Base-by-base conservation (phyloP, 495 filamentous ascomycete species). In the Bacidia gigantensis region DNA sequence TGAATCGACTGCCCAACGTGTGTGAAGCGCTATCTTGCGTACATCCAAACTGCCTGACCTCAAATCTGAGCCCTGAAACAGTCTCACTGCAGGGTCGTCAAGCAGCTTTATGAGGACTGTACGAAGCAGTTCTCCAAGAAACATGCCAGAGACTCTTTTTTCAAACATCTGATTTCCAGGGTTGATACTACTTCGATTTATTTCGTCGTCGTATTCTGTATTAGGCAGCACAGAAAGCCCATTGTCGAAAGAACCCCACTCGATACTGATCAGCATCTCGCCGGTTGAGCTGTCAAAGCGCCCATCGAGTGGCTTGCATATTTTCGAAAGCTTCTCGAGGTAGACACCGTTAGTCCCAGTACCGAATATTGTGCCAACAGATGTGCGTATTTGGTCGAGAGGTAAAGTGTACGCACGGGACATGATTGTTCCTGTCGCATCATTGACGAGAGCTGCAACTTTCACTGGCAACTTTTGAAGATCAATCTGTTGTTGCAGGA, bases 301-400 rank as follows among this genome's bases (percentile, higher is more conserved):
- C 35, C 78, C 75, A 25, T 69, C 64, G 39, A 79, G 63, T 26
- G 82, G 72, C 63, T 87, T 89, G 53, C 75, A 83, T 56, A 87
- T 72, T 25, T 81, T 80, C 46, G 67, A 59, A 11, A 86, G 62
- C 62, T 85, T 84, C 68, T 89, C 84, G 17, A 96, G 79, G 61
- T 96, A 96, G 2, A 87, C 89, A 18, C 89, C 90, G 63, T 96
- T 96, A 59, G 89, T 96, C 46, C 89, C 89, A 2, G 89, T 96
- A 53, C 89, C 89, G 60, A 88, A 88, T 11, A 40, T 40, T 11
- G 35, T n/a, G 11, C 35, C 35, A n/a, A 40, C n/a, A 11, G 35
- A 40, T 12, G n/a, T 12, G 25, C n/a, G 11, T 20, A 26, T 41
- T 11, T 14, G 9, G 11, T 40, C n/a, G 47, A n/a, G 20, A 26